A percentile compares a stretch with the other conserved stretches of the same genome.
Conservation (phyloP, 148 eudicot species). For the Linanthus parryae region DNA sequence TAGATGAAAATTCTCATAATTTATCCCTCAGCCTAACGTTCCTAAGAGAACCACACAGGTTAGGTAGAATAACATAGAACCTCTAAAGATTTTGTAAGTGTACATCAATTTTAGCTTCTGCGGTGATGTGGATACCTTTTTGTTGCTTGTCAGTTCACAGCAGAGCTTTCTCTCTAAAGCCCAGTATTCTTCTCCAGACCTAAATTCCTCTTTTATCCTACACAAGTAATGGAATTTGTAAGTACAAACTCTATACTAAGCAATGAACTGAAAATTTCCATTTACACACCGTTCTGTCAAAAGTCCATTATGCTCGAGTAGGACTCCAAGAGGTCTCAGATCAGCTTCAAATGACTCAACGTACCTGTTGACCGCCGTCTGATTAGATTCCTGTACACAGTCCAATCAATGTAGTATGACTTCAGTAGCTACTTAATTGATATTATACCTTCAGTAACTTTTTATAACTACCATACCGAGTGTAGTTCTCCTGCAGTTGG, state of each 20-base stretch:
- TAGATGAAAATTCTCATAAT: too few relatives aligned
- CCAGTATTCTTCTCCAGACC: constrained; percentile 83
- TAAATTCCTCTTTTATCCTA: constrained; percentile 78
- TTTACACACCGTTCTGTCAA: constrained; percentile 52
- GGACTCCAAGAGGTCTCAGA: constrained; percentile 51
- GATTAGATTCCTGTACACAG: constrained; percentile 30
- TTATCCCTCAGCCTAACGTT: too few relatives aligned
- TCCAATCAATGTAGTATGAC: neutral
- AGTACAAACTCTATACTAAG: neutral
- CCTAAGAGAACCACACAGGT: too few relatives aligned
- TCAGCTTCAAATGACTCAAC: constrained; percentile 31
- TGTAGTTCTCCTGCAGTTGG: constrained; percentile 14
- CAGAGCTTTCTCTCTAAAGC: constrained; percentile 87
- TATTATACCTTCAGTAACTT: neutral
- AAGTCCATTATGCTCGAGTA: constrained; percentile 54
- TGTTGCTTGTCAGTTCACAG: constrained; percentile 32
- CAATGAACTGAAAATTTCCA: neutral
- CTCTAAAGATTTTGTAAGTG: too few relatives aligned
- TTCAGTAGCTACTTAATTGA: neutral
- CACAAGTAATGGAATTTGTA: constrained; percentile 10
- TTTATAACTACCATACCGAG: constrained; percentile 1
- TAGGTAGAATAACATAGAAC: too few relatives aligned
- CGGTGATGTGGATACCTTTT: too few relatives aligned
- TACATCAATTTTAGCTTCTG: too few relatives aligned
- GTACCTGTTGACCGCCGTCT: constrained; percentile 15